A percentile compares a stretch with the other conserved stretches of the same genome.
Evolutionary conservation across 306 rosid genomes (phyloP).

Genomic region (Trichosanthes cucumerina): DNA sequence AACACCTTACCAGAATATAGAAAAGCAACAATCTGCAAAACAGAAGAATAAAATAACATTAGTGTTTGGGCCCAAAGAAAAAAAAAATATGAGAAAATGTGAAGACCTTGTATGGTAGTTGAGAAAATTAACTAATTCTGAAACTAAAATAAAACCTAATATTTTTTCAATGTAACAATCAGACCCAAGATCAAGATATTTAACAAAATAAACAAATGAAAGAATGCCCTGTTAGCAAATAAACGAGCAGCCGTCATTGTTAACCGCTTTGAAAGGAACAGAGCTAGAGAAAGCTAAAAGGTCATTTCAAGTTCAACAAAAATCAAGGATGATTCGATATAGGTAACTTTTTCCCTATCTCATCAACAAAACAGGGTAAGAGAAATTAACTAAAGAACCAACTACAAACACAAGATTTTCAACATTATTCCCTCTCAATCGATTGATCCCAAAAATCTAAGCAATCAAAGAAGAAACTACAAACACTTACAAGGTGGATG

Average conservation of each 20-base stretch:
- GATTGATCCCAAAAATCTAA: background rate
- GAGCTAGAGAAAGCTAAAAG: background rate
- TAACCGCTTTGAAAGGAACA: background rate
- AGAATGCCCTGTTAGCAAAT: background rate
- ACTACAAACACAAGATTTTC: background rate
- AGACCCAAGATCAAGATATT: background rate
- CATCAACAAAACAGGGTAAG: background rate
- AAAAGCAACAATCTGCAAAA: constrained; percentile 50
- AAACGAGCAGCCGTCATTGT: background rate
- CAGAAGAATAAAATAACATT: background rate
- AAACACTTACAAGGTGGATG: constrained; percentile 31
- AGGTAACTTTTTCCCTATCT: background rate
- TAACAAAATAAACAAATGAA: background rate
- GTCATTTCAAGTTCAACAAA: background rate
- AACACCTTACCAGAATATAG: constrained; percentile 46
- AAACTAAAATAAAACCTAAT: background rate
- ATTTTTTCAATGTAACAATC: background rate
- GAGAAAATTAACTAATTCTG: background rate
- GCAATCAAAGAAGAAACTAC: background rate
- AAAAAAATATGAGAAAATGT: background rate
- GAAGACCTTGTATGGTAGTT: background rate
- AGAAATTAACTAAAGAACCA: background rate
- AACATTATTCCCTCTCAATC: background rate
- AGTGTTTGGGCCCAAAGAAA: background rate
- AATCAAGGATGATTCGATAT: background rate